phyloP scores from a whole-genome alignment of 768 basidiomycete genomes.

The Mycena belliarum region DNA sequence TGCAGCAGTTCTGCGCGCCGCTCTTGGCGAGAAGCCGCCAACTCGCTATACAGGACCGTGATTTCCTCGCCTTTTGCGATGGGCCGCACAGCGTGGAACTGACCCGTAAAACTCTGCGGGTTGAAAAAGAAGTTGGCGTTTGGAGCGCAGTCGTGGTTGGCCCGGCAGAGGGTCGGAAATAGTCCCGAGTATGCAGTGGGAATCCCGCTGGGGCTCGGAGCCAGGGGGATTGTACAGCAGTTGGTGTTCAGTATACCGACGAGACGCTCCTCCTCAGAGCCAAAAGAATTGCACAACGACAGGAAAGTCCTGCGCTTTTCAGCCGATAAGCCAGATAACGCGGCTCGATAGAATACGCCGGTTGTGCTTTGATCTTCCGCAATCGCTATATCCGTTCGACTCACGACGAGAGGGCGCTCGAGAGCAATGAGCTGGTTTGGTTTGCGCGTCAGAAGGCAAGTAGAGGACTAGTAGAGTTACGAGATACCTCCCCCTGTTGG shows the following conservation, averaged over 20 bases:
- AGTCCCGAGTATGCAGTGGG: slow-evolving; percentile 7
- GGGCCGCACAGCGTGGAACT: slow-evolving; percentile 7
- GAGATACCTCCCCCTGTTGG: not conserved
- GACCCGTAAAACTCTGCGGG: slow-evolving; percentile 5
- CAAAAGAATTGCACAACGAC: slow-evolving; percentile 11
- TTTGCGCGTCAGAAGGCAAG: no score
- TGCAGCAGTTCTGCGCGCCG: slow-evolving; percentile 11
- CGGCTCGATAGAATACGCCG: slow-evolving; percentile 11
- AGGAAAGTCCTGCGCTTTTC: slow-evolving; percentile 1
- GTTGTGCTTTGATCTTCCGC: slow-evolving; percentile 11
- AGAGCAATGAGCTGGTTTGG: not conserved
- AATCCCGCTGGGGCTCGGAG: not conserved
- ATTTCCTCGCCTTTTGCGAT: slow-evolving; percentile 11
- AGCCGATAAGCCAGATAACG: slow-evolving; percentile 1
- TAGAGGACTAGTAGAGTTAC: no score
- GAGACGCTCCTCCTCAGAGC: slow-evolving; percentile 9
- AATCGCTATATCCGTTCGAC: slow-evolving; percentile 12
- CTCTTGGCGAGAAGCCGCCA: slow-evolving; percentile 7
- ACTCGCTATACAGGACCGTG: slow-evolving; percentile 12
- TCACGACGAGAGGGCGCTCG: slow-evolving; percentile 11
- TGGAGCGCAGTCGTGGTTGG: slow-evolving; percentile 13
- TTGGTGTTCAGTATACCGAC: slow-evolving; percentile 12
- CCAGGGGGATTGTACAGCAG: not conserved
- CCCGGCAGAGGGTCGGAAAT: slow-evolving; percentile 8
- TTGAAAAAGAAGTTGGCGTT: slow-evolving; percentile 15